phyloP scores from a whole-genome alignment of 2,329 filamentous ascomycete genomes.

The Phialophora expanda region DNA sequence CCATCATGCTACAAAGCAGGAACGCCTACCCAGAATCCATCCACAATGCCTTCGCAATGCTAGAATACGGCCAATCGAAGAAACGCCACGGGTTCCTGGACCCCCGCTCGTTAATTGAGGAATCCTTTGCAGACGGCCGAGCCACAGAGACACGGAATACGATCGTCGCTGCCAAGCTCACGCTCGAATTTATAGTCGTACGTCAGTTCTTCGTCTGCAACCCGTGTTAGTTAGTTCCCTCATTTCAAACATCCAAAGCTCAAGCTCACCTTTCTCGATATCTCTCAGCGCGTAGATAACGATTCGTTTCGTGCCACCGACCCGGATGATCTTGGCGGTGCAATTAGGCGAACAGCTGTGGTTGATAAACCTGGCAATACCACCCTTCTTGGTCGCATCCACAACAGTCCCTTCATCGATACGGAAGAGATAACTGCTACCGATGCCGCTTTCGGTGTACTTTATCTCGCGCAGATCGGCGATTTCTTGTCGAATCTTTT shows the following conservation, averaged over 20 bases:
- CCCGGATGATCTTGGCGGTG: conserved; percentile 98
- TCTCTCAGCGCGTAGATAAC: conserved; percentile 98
- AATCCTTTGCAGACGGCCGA: conserved; percentile 97
- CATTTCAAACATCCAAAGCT: neutral
- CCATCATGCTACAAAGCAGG: conserved; percentile 12
- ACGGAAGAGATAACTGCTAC: conserved; percentile 95
- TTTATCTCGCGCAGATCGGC: conserved; percentile 92
- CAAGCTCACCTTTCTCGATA: conserved; percentile 82
- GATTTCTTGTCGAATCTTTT: conserved; percentile 95
- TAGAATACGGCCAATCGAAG: neutral
- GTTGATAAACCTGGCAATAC: conserved; percentile 98
- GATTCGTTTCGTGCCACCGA: conserved; percentile 96
- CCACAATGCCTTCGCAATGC: conserved; percentile 21
- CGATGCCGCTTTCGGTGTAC: conserved; percentile 95
- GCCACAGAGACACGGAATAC: conserved; percentile 95
- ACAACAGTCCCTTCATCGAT: conserved; percentile 98
- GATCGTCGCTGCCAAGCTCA: conserved; percentile 90
- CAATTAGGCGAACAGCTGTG: conserved; percentile 97
- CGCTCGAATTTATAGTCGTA: conserved; percentile 99
- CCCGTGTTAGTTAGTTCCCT: conserved; percentile 44
- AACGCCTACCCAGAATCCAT: conserved; percentile 28
- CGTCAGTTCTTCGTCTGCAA: conserved; percentile 91
- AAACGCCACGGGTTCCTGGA: neutral
- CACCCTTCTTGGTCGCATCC: conserved; percentile 97
- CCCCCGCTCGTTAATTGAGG: conserved; percentile 71